Evolutionary conservation across 345 rosid genomes (phyloP).

Genomic region (Citrus hindsii): DNA sequence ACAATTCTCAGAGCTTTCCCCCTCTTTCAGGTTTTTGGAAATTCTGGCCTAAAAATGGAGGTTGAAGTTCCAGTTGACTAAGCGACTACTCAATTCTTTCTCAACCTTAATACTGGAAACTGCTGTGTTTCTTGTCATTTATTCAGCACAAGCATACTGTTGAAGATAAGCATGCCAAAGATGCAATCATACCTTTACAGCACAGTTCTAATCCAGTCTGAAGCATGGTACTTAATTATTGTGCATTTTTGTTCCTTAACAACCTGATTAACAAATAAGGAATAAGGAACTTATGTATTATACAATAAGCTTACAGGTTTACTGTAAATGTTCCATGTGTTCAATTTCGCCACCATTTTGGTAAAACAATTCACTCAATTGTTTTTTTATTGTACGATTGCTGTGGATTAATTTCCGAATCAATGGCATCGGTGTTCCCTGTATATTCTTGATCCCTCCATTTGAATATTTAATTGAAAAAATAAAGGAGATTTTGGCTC

Average conservation of each 20-base stretch:
- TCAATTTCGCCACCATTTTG: background rate
- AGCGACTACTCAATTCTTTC: slow-evolving; percentile 1
- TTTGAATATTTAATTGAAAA: too few relatives aligned
- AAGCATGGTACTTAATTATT: background rate
- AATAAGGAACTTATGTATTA: background rate
- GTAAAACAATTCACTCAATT: background rate
- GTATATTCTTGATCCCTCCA: too few relatives aligned
- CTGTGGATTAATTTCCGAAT: background rate
- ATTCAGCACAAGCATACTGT: too few relatives aligned
- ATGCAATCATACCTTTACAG: background rate
- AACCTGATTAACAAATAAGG: background rate
- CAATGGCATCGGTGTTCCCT: background rate
- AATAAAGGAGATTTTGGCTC: background rate
- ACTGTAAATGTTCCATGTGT: slow-evolving; percentile 2
- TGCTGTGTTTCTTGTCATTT: background rate
- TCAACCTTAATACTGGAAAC: background rate
- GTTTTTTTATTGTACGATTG: background rate
- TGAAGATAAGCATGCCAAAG: background rate
- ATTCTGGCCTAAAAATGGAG: slow-evolving; percentile 48
- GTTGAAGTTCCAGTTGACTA: slow-evolving; percentile 63
- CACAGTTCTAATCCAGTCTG: background rate
- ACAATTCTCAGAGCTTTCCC: background rate
- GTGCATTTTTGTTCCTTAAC: background rate
- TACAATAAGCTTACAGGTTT: background rate
- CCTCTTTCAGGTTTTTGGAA: slow-evolving; percentile 43